Conservation (phyloP, 2,329 filamentous ascomycete species). For the Alternaria ethzedia region DNA sequence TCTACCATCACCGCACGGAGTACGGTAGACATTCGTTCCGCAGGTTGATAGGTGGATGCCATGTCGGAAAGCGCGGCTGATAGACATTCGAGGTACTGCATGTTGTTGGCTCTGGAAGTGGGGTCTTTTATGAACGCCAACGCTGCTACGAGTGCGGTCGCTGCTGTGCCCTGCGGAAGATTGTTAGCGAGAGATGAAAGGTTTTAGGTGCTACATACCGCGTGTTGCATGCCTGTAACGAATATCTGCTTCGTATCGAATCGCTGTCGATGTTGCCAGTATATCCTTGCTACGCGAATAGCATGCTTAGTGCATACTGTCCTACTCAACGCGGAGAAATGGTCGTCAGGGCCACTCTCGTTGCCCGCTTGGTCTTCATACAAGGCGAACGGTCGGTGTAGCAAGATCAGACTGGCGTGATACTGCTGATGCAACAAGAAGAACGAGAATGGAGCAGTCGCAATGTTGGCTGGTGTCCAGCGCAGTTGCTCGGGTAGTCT, state of each 20-base stretch:
- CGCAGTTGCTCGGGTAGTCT: slow-evolving; percentile 56
- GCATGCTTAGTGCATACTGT: slow-evolving; percentile 63
- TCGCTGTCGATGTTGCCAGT: slow-evolving; percentile 62
- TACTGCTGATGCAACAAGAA: slow-evolving; percentile 65
- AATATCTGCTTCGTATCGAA: slow-evolving; percentile 61
- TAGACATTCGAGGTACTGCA: slow-evolving; percentile 62
- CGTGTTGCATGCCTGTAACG: slow-evolving; percentile 60
- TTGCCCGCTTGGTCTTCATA: slow-evolving; percentile 53
- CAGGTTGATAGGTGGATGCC: slow-evolving; percentile 61
- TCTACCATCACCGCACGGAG: slow-evolving; percentile 61
- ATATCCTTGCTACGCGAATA: slow-evolving; percentile 60
- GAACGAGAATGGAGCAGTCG: slow-evolving; percentile 50
- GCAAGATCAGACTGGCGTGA: slow-evolving; percentile 59
- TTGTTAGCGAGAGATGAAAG: neutral
- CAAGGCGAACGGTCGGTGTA: slow-evolving; percentile 61
- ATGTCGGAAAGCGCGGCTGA: slow-evolving; percentile 61
- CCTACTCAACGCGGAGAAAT: slow-evolving; percentile 56
- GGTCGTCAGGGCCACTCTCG: slow-evolving; percentile 48
- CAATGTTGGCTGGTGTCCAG: slow-evolving; percentile 47
- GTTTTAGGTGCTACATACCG: slow-evolving; percentile 32
- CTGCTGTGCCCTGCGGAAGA: slow-evolving; percentile 56
- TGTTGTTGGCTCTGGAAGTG: slow-evolving; percentile 49
- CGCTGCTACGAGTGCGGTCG: slow-evolving; percentile 61
- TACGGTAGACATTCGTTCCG: slow-evolving; percentile 60
- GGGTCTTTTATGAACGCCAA: slow-evolving; percentile 49